Base-by-base conservation (phyloP, 1,284 basidiomycete genomes). In the Cystobasidiaceae sp. region DNA sequence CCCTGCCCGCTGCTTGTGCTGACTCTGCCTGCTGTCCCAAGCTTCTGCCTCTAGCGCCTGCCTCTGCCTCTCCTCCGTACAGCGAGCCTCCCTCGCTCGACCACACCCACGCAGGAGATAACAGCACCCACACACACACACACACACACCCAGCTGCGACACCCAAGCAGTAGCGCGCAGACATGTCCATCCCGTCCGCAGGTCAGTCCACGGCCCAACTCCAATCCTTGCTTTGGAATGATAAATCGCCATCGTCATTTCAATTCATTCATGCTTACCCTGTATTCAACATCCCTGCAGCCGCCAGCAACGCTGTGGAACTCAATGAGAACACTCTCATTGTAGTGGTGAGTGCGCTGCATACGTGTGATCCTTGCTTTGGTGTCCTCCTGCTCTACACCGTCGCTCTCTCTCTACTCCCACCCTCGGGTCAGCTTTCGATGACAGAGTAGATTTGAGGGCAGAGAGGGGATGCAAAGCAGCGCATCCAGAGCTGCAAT, bases 291-390 rank as follows among this genome's bases (percentile, higher is more conserved):
- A 27, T 44, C 11, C 33, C 23, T 15, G 21, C 58, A 60, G 58
- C 46, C 48, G n/a, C 17, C 17, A 33, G 49, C 5, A 49, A 50
- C 34, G 34, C 39, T 1, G 49, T 39, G 17, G 33, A 43, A 49
- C 60, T 62, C 39, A 54, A 30, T 28, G 43, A 54, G 49, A 54
- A 62, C 60, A 62, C 60, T 21, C 49, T 62, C 39, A 43, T 62
- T 28, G 60, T 62, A 8, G 60, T 62, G 5, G 43, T 62, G n/a
- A 48, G 60, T 62, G 9, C 19, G 15, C 13, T 37, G 13, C n/a
- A n/a, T n/a, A n/a, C n/a, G n/a, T n/a, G n/a, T 33, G 30, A 28
- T 15, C 23, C 23, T 9, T 28, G 9, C 3, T 28, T 15, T 17
- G n/a, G n/a, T 6, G n/a, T 45, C 43, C n/a, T 23, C 25, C 43